Percentiles rank a stretch among this genome's conserved stretches.
Evolutionary conservation across 805 yeast genomes (phyloP).

Genomic region (Candida multigemmis): DNA sequence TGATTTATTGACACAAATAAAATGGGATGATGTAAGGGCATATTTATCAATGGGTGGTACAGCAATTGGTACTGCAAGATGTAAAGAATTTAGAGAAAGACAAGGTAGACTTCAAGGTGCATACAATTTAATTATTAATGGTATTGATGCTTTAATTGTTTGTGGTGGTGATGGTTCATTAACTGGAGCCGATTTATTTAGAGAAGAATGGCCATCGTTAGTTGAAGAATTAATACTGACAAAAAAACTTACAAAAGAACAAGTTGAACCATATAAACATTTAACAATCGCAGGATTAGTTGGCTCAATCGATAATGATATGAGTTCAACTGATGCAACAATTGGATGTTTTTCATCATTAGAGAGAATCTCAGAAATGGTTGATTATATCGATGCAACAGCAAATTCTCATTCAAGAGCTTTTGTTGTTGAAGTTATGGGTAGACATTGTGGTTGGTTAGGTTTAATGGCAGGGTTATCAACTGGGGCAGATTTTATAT

Average conservation of each 20-base stretch:
- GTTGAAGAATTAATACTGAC: slow-evolving; percentile 43
- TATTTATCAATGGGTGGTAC: slow-evolving; percentile 71
- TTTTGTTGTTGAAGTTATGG: slow-evolving; percentile 82
- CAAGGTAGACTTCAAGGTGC: slow-evolving; percentile 58
- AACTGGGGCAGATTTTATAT: slow-evolving; percentile 71
- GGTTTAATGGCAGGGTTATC: slow-evolving; percentile 76
- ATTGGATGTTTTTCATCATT: slow-evolving; percentile 76
- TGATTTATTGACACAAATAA: slow-evolving; percentile 48
- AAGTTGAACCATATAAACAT: slow-evolving; percentile 40
- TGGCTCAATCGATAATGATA: slow-evolving; percentile 79
- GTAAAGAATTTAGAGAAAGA: slow-evolving; percentile 57
- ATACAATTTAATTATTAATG: slow-evolving; percentile 55
- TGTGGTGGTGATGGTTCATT: slow-evolving; percentile 83
- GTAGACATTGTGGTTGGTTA: slow-evolving; percentile 86
- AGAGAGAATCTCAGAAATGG: slow-evolving; percentile 63
- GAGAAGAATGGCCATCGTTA: slow-evolving; percentile 71
- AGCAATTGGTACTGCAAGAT: slow-evolving; percentile 70
- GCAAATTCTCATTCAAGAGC: slow-evolving; percentile 80
- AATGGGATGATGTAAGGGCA: slow-evolving; percentile 68
- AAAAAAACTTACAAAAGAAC: slow-evolving; percentile 36
- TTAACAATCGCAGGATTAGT: slow-evolving; percentile 68
- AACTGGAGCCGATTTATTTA: slow-evolving; percentile 73
- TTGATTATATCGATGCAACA: slow-evolving; percentile 78
- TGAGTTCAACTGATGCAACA: slow-evolving; percentile 78
- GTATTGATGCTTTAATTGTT: slow-evolving; percentile 71